These are phyloP conservation scores for Fallopia convolvulus DNA, from an alignment of 148 eudicot species.

Conservation along the genomic window DNA sequence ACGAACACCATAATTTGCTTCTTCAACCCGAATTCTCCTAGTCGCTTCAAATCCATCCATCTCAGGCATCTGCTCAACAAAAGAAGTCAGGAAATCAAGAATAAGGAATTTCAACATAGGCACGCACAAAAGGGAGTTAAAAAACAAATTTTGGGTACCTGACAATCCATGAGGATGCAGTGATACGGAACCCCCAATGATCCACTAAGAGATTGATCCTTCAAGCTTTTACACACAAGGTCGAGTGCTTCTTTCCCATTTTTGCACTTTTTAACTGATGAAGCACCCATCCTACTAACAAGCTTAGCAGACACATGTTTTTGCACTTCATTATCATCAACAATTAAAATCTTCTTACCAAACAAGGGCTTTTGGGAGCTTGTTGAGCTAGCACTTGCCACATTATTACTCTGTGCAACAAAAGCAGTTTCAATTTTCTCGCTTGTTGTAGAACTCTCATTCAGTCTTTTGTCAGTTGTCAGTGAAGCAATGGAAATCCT, in stretches of 20 bases:
- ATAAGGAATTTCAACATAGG: neutral
- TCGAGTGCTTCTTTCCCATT: slow-evolving; percentile 45
- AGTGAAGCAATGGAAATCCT: slow-evolving; percentile 1
- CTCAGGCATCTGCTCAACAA: slow-evolving; percentile 69
- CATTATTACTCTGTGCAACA: neutral
- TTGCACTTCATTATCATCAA: slow-evolving; percentile 31
- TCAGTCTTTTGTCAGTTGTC: neutral
- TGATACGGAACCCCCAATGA: slow-evolving; percentile 37
- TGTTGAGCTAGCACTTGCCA: neutral
- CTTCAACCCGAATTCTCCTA: slow-evolving; percentile 61
- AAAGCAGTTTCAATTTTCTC: neutral
- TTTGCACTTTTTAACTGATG: slow-evolving; percentile 11
- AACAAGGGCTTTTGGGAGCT: slow-evolving; percentile 14
- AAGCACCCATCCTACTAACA: slow-evolving; percentile 34
- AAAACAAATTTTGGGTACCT: slow-evolving; percentile 27
- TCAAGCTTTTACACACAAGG: slow-evolving; percentile 27
- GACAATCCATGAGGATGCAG: slow-evolving; percentile 71
- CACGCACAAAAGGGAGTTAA: neutral
- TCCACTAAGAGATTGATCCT: slow-evolving; percentile 15
- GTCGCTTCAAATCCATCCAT: slow-evolving; percentile 99
- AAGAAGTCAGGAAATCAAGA: neutral
- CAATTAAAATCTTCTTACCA: slow-evolving; percentile 51
- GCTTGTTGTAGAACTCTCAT: neutral
- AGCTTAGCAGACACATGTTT: slow-evolving; percentile 17
- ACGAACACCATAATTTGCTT: slow-evolving; percentile 37